Evolutionary conservation across 2,329 filamentous ascomycete species (phyloP).

Genomic region (Xylaria sp.): DNA sequence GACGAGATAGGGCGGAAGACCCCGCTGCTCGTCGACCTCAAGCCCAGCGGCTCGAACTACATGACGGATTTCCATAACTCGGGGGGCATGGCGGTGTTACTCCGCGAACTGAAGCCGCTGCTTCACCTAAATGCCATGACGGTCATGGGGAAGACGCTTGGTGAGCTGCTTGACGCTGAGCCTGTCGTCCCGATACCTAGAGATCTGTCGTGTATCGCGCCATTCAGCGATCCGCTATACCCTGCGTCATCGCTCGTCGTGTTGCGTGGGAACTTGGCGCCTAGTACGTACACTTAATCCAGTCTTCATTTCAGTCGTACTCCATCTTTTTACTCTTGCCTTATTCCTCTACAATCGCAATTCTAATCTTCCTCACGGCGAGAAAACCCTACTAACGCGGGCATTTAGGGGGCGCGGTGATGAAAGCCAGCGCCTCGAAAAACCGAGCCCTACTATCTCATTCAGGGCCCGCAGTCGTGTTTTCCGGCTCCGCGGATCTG

Average conservation of each 20-base stretch:
- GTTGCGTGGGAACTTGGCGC: conserved; percentile 83
- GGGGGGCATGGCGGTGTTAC: conserved; percentile 83
- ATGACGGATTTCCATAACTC: conserved; percentile 93
- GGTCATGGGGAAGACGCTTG: conserved; percentile 85
- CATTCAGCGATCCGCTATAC: conserved; percentile 74
- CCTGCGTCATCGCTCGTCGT: conserved; percentile 83
- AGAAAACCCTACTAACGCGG: too few species aligned
- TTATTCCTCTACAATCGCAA: background rate
- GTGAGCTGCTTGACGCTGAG: conserved; percentile 78
- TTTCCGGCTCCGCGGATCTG: conserved; percentile 81
- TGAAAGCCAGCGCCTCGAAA: conserved; percentile 89
- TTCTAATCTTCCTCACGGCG: background rate
- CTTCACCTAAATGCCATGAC: conserved; percentile 82
- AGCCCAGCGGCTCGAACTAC: conserved; percentile 86
- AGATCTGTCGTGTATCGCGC: conserved; percentile 66
- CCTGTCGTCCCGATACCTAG: conserved; percentile 66
- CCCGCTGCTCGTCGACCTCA: conserved; percentile 84
- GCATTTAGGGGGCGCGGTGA: conserved; percentile 72
- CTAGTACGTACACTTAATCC: conserved; percentile 49
- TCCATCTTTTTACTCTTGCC: background rate
- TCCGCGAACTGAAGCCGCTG: conserved; percentile 80
- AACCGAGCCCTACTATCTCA: conserved; percentile 68
- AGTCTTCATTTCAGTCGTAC: background rate
- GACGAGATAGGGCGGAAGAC: conserved; percentile 82
- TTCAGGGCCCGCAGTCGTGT: conserved; percentile 66